Base-by-base conservation (phyloP, 352 stramenopile genomes). In the Globisporangium yorkense region DNA sequence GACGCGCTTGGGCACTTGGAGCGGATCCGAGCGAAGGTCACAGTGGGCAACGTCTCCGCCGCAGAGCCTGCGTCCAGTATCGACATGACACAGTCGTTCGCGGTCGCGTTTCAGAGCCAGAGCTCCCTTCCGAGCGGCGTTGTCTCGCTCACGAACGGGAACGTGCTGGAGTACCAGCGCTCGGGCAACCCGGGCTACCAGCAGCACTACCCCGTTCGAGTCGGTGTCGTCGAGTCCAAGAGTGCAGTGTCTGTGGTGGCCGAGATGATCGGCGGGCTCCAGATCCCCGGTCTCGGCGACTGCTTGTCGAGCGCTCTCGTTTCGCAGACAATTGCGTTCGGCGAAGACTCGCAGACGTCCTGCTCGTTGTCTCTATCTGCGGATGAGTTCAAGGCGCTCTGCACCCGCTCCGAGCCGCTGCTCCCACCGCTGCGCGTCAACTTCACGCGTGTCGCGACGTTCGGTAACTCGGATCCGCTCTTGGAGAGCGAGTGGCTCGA, bases 151-250 rank as follows among this genome's bases (percentile, higher is more conserved):
- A 37, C 56, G 15, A 66, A 68, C 16, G 70, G 72, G 3, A 82
- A 82, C 57, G 1, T 77, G 1, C 40, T 66, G 18, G 68, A 59
- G 3, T 79, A 75, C 29, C 37, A 57, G 27, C 68, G 72, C 2
- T 82, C 72, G 0, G 72, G 72, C 0, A 79, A 75, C 21, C 72
- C 72, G 5, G 72, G 72, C 18, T 82, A 77, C 46, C 40, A 67
- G 18, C 37, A 62, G 9, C 67, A 79, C 27, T 58, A 55, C 27
- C 72, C 70, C 0, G 45, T 82, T 8, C 72, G 72, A 7, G 70
- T 79, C 6, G 72, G 72, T 15, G 24, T 70, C 8, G 1, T 73
- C 12, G 37, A 48, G 15, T 41, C 61, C 66, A 65, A 29, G 56
- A 39, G 21, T 10, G 45, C 44, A 0, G 51, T 54, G 3, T 31